These are phyloP conservation scores for Jamesozyma lodderae DNA, from an alignment of 805 yeast species.

Conservation along the genomic window DNA sequence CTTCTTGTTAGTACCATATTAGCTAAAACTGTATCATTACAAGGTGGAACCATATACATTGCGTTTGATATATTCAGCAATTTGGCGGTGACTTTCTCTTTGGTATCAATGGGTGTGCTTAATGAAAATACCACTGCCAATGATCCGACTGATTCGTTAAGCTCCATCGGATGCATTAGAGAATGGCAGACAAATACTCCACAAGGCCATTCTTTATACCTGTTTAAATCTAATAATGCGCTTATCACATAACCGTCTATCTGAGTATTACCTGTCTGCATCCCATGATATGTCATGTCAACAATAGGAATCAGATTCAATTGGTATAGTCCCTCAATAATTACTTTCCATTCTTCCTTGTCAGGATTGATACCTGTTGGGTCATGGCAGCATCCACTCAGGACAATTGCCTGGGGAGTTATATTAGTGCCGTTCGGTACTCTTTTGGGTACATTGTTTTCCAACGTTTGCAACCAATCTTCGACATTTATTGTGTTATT, in stretches of 20 bases:
- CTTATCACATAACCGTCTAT: constrained; percentile 56
- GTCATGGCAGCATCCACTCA: constrained; percentile 95
- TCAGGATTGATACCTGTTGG: constrained; percentile 95
- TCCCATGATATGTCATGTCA: constrained; percentile 94
- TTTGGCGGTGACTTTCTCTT: constrained; percentile 58
- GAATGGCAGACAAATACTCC: constrained; percentile 71
- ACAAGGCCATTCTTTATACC: constrained; percentile 28
- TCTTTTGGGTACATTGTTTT: background rate
- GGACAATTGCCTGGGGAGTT: constrained; percentile 42
- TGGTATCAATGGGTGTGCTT: constrained; percentile 39
- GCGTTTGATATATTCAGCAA: constrained; percentile 77
- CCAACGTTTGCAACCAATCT: background rate
- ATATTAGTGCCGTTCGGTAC: no score
- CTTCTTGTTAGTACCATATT: constrained; percentile 60
- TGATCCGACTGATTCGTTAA: constrained; percentile 90
- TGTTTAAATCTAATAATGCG: constrained; percentile 17
- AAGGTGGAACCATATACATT: constrained; percentile 87
- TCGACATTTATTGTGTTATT: background rate
- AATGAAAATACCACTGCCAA: constrained; percentile 48
- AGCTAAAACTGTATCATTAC: constrained; percentile 86
- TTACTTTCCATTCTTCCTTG: constrained; percentile 67
- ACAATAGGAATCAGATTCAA: constrained; percentile 67
- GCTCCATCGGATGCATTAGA: constrained; percentile 91
- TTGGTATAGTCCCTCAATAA: constrained; percentile 51
- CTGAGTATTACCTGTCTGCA: constrained; percentile 75